Conservation (phyloP, 1,139 yeast genomes). For the Spencermartinsiella ligniputridi region DNA sequence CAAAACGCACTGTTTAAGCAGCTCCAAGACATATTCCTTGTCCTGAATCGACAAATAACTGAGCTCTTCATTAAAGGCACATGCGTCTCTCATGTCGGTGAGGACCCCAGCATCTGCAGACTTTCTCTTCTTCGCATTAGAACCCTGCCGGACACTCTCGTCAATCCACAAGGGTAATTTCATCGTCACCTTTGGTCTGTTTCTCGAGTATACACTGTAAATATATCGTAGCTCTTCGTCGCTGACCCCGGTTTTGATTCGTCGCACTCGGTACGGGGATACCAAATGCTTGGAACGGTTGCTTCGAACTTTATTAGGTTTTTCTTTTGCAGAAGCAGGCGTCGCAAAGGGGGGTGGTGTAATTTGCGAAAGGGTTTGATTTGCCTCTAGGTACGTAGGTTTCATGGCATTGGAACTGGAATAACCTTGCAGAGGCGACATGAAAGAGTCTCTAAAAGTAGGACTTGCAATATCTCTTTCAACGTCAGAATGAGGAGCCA, state of each 20-base stretch:
- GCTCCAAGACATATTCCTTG: neutral
- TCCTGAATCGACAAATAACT: neutral
- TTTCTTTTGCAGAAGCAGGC: too few species aligned
- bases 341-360: too few species aligned
- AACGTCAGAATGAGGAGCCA: too few species aligned
- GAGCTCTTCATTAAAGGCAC: neutral
- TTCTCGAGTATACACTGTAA: conserved; percentile 10
- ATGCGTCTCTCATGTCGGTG: neutral
- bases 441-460: too few species aligned
- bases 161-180: conserved; percentile 15
- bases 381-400: too few species aligned
- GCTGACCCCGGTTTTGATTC: conserved; percentile 11
- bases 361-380: too few species aligned
- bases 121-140: neutral
- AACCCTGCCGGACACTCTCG: neutral
- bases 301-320: conserved; percentile 2
- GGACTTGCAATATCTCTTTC: too few species aligned
- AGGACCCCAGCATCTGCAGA: neutral
- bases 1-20: neutral
- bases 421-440: too few species aligned
- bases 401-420: too few species aligned
- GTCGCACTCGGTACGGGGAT: conserved; percentile 13
- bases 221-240: conserved; percentile 13
- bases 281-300: conserved; percentile 11
- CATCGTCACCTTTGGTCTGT: conserved; percentile 11